Evolutionary conservation across 2,329 filamentous ascomycete species (phyloP), one percentile per base, ranked within the genome.

Genomic region (Calonectria henricotiae): DNA sequence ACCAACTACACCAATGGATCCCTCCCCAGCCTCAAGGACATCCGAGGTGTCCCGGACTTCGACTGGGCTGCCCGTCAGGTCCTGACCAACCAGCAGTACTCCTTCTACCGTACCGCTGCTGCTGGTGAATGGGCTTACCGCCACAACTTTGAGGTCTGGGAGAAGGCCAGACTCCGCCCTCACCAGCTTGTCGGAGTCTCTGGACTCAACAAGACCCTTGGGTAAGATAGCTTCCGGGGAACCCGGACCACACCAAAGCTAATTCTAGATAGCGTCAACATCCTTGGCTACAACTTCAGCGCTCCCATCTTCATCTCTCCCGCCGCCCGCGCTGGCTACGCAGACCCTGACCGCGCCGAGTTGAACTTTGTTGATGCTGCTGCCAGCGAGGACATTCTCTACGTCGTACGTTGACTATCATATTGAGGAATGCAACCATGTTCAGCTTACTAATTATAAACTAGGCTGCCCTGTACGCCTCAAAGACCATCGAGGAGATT

Each of bases 121-220:
- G 86, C 83, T 4, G 85, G 85, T 55, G 86, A 88, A 75, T 88
- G 84, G 85, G 78, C 83, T 0, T 88, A 88, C 81, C 82, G 85
- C 58, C 85, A 87, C 79, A 87, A 88, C 75, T 81, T 88, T 6
- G 85, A 87, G 66, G 82, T 86, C 46, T 88, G 82, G 81, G 77
- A 82, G 43, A 84, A 85, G 69, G 84, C 83, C 63, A 81, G 82
- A 46, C 78, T 87, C 30, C 81, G 85, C 46, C 83, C 85, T 69
- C 74, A 76, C 11, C 73, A 77, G n/a, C 74, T 77, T 1, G 76
- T 74, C 8, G 74, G 62, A 66, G 82, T 86, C 47, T 75, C 74
- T 9, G 75, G 76, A 13, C 75, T 83, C 23, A 82, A 83, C 43
- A 74, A 80, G 64, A 81, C 81, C 2, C 69, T 84, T 12, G 72